Percentiles rank a stretch among this genome's conserved stretches.
phyloP scores from a whole-genome alignment of 495 filamentous ascomycete genomes.

The Podospora pseudopauciseta region DNA sequence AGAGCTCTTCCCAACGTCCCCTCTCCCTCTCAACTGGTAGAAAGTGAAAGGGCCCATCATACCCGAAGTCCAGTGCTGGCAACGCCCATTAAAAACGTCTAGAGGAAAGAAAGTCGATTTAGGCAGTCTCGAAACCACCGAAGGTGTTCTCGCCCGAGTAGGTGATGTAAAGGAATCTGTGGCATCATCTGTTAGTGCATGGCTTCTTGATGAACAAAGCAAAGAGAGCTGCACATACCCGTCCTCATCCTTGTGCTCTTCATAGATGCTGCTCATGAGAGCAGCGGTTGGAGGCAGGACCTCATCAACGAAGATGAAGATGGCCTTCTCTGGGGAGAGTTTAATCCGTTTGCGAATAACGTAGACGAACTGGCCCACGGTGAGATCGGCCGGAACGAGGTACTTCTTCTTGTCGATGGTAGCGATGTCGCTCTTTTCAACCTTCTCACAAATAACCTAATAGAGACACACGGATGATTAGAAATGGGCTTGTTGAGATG shows the following conservation, averaged over 20 bases:
- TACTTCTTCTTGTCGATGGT: slow-evolving; percentile 99
- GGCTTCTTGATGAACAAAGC: background rate
- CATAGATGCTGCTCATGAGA: slow-evolving; percentile 99
- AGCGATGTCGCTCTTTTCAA: slow-evolving; percentile 97
- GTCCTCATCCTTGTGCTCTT: slow-evolving; percentile 90
- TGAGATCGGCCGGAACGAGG: slow-evolving; percentile 94
- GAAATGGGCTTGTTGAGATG: slow-evolving; percentile 1
- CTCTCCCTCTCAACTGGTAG: background rate
- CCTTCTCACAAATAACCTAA: slow-evolving; percentile 99
- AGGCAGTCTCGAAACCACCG: slow-evolving; percentile 51
- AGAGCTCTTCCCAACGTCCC: background rate
- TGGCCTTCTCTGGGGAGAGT: slow-evolving; percentile 98
- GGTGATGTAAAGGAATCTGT: slow-evolving; percentile 58
- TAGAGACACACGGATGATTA: slow-evolving; percentile 10
- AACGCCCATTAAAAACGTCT: slow-evolving; percentile 18
- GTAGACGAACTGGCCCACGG: slow-evolving; percentile 99
- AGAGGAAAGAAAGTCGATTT: slow-evolving; percentile 18
- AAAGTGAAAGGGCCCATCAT: background rate
- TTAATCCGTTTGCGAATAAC: slow-evolving; percentile 99
- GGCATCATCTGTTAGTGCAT: background rate
- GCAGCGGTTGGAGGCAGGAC: slow-evolving; percentile 95
- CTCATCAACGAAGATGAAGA: slow-evolving; percentile 99
- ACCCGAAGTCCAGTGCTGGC: background rate
- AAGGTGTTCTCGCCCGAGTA: slow-evolving; percentile 99
- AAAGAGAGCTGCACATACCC: slow-evolving; percentile 45